phyloP scores from a whole-genome alignment of 2,329 filamentous ascomycete species.

The Phyllosticta paracitricarpa region DNA sequence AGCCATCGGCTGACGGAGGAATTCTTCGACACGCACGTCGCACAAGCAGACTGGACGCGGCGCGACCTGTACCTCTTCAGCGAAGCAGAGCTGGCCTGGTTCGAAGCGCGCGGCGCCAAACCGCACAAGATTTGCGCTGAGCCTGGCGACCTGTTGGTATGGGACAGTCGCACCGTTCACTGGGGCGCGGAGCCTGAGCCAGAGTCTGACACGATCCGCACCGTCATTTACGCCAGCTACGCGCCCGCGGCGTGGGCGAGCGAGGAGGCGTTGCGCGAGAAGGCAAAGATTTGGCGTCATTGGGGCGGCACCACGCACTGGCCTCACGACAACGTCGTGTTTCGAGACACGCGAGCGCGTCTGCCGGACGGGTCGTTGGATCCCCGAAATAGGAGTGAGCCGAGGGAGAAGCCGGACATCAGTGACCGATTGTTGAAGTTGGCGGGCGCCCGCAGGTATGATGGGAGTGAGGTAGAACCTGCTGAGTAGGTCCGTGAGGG shows the following conservation, averaged over 20 bases:
- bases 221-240: conserved; percentile 12
- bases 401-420: conserved; percentile 3
- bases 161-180: conserved; percentile 33
- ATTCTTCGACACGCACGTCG: conserved; percentile 22
- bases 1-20: conserved; percentile 22
- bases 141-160: conserved; percentile 37
- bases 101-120: conserved; percentile 29
- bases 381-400: background rate
- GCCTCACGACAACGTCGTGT: conserved; percentile 8
- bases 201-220: conserved; percentile 11
- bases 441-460: conserved; percentile 6
- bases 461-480: conserved; percentile 3
- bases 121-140: conserved; percentile 32
- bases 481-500: background rate
- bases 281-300: conserved; percentile 11
- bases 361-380: background rate
- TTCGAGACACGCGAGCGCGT: background rate
- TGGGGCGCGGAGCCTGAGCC: conserved; percentile 2
- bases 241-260: conserved; percentile 12
- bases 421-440: conserved; percentile 7
- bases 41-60: conserved; percentile 23
- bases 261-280: conserved; percentile 11
- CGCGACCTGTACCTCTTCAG: conserved; percentile 19
- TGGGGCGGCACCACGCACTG: conserved; percentile 12
- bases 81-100: conserved; percentile 30